A percentile compares a stretch with the other conserved stretches of the same genome.
Conservation (phyloP, 352 stramenopile genomes). For the Plasmopara viticola region DNA sequence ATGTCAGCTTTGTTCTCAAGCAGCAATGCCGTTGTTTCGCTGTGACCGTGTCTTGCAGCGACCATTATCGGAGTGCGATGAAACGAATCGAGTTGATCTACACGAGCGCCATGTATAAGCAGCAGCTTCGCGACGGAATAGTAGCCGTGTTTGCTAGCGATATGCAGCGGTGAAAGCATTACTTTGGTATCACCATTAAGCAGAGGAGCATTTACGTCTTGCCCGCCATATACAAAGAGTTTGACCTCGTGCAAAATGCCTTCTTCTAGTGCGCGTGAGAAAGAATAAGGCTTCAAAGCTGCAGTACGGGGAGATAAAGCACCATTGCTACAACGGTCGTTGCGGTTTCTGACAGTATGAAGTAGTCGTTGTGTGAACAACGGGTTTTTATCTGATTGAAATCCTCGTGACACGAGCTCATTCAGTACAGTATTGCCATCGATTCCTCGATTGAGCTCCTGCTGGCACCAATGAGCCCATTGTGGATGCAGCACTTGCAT, state of each 20-base stretch:
- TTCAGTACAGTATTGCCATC: conserved; percentile 47
- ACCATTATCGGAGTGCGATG: conserved; percentile 53
- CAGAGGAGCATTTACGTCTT: conserved; percentile 46
- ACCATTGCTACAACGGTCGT: conserved; percentile 27
- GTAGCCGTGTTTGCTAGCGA: conserved; percentile 46
- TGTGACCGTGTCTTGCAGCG: conserved; percentile 46
- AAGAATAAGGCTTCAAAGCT: conserved; percentile 32
- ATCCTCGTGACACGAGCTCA: conserved; percentile 46
- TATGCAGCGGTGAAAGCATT: conserved; percentile 41
- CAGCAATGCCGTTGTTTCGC: conserved; percentile 40
- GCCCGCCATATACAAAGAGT: conserved; percentile 57
- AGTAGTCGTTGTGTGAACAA: conserved; percentile 47
- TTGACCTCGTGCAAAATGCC: conserved; percentile 39
- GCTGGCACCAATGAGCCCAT: conserved; percentile 63
- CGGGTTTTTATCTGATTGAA: conserved; percentile 43
- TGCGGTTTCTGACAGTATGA: conserved; percentile 20
- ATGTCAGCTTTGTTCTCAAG: conserved; percentile 38
- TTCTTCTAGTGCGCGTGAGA: conserved; percentile 42
- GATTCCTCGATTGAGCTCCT: conserved; percentile 55
- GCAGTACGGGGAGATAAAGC: conserved; percentile 16
- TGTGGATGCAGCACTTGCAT: conserved; percentile 38
- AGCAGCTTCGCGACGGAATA: conserved; percentile 38
- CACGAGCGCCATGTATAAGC: conserved; percentile 34
- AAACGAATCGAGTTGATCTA: conserved; percentile 46
- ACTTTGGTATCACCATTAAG: conserved; percentile 32